Evolutionary conservation across 1,284 basidiomycete species (phyloP).

Genomic region (Leccinum fuscescens): DNA sequence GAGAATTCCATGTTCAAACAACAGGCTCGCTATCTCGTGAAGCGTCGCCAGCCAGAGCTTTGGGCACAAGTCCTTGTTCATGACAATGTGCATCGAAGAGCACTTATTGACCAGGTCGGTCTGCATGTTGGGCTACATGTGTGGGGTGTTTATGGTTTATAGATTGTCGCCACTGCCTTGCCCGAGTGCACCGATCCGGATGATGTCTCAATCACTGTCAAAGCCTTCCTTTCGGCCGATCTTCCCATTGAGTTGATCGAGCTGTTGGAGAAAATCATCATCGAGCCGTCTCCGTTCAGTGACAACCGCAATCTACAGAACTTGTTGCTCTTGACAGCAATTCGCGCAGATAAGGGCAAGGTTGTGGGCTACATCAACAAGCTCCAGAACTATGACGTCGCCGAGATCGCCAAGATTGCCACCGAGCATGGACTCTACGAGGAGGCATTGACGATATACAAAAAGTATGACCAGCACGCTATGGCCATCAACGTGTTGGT

Average conservation of each 20-base stretch:
- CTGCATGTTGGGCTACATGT: not conserved
- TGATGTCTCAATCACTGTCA: constrained; percentile 98
- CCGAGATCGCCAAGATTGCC: constrained; percentile 96
- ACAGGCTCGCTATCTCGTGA: constrained; percentile 97
- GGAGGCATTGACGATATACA: constrained; percentile 95
- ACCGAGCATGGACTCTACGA: constrained; percentile 96
- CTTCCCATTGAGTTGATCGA: constrained; percentile 98
- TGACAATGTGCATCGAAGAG: constrained; percentile 91
- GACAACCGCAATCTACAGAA: constrained; percentile 97
- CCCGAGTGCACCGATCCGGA: constrained; percentile 98
- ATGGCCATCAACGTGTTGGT: constrained; percentile 98
- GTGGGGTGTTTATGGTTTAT: constrained; percentile 4
- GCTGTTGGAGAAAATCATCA: constrained; percentile 97
- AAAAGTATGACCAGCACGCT: constrained; percentile 91
- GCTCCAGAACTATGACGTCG: constrained; percentile 91
- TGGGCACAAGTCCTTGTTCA: constrained; percentile 93
- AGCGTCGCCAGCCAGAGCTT: constrained; percentile 92
- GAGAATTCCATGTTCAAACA: constrained; percentile 99
- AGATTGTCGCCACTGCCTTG: constrained; percentile 91
- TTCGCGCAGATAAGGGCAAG: constrained; percentile 98
- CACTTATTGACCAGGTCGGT: constrained; percentile 89
- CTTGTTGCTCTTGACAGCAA: constrained; percentile 91
- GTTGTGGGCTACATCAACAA: constrained; percentile 99
- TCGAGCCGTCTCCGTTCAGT: constrained; percentile 96
- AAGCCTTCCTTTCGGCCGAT: constrained; percentile 97